Evolutionary conservation across 2,329 filamentous ascomycete genomes (phyloP), one percentile per base, ranked within the genome.

Genomic region (Penicillium sp.): DNA sequence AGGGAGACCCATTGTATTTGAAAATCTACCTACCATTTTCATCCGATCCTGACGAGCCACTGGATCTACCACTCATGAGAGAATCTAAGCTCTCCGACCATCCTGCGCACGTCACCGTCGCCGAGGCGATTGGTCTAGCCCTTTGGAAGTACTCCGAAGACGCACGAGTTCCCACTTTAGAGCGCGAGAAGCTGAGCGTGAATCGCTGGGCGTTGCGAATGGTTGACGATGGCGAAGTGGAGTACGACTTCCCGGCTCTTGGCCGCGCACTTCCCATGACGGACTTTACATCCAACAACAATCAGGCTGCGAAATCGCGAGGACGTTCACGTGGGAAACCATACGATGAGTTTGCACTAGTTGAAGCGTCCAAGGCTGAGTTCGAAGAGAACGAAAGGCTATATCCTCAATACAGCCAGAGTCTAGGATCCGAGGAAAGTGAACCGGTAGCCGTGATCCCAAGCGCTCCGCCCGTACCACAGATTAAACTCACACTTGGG

Each of bases 211-310:
- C 84, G 26, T 72, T 88, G 53, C 80, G 86, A n/a, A 88, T 88
- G 81, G 84, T 87, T 9, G 86, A 88, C 63, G 86, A 88, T 63
- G 86, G 84, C 6, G 86, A 88, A 65, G 83, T 88, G 3, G 86
- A 88, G 58, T 85, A 84, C 65, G 86, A 88, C 65, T 88, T 88
- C 61, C 85, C 85, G 6, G 79, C 85, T 1, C 72, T 88, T 31
- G 80, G 77, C 10, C 78, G 85, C 33, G 83, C 80, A 23, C 80
- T 82, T 61, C 81, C 84, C 1, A 79, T 88, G 53, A 80, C 81
- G 3, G 85, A 88, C 65, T 88, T 88, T 65, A 87, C 86, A 0
- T 87, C 84, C 2, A 88, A 88, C 73, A 88, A 88, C 69, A 88
- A 86, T 62, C 80, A 85, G 42, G 83, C 83, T 27, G 83, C 72